phyloP scores from a whole-genome alignment of 768 basidiomycete genomes.

The Boletus bicolor region DNA sequence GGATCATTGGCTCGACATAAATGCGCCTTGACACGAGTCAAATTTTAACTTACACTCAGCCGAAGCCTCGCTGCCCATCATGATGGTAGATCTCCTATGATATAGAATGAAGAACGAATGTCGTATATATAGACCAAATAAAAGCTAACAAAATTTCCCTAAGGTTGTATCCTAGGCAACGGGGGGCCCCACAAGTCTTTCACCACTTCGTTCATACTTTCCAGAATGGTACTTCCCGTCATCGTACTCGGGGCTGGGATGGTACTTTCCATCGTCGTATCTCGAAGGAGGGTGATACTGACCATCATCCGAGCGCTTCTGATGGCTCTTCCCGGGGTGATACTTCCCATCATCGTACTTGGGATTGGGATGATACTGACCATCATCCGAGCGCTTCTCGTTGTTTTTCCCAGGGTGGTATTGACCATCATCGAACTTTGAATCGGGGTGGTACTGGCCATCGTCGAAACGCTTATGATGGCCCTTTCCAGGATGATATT shows the following conservation, averaged over 20 bases:
- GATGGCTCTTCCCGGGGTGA: not conserved
- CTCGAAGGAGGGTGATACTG: not conserved
- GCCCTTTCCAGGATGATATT: not conserved
- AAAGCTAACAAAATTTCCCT: not conserved
- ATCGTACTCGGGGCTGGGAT: not conserved
- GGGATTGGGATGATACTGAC: slow-evolving; percentile 11
- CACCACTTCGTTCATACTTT: not conserved
- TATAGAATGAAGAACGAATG: slow-evolving; percentile 14
- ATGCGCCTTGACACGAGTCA: too few relatives aligned
- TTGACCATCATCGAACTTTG: not conserved
- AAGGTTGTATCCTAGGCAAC: not conserved
- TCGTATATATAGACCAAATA: slow-evolving; percentile 1
- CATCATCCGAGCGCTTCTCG: slow-evolving; percentile 9
- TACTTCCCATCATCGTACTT: slow-evolving; percentile 1
- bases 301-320: not conserved
- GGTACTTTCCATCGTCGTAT: not conserved
- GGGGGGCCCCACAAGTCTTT: not conserved
- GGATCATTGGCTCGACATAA: too few relatives aligned
- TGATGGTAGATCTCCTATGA: not conserved
- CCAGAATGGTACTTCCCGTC: slow-evolving; percentile 7
- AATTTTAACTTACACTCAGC: not conserved
- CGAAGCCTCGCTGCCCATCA: too few relatives aligned
- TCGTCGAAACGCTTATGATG: slow-evolving; percentile 6
- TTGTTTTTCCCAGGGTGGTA: not conserved
- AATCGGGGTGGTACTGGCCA: slow-evolving; percentile 10